phyloP scores from a whole-genome alignment of 108 stramenopile species.

The Skeletonema potamos region DNA sequence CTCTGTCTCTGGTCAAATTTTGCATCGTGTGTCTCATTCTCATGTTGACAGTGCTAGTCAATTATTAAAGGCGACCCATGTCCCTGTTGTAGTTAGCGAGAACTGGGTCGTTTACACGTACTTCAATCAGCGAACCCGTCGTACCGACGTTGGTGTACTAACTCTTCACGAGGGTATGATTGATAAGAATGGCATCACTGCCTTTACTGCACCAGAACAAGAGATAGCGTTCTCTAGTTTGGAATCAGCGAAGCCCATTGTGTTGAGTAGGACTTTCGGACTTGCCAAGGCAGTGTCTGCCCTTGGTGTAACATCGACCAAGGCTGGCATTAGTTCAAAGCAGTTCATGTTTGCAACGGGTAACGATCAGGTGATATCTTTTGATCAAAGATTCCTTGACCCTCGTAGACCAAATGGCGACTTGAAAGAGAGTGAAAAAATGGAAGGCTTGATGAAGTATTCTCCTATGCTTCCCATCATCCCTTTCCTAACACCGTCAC shows the following conservation, averaged over 20 bases:
- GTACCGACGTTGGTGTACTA: conserved; percentile 88
- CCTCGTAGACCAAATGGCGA: conserved; percentile 90
- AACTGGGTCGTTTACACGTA: conserved; percentile 95
- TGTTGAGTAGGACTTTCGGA: conserved; percentile 83
- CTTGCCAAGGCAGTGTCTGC: conserved; percentile 80
- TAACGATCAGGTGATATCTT: conserved; percentile 68
- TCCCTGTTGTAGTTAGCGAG: conserved; percentile 84
- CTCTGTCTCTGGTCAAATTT: conserved; percentile 88
- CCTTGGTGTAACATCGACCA: conserved; percentile 86
- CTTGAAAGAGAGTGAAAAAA: conserved; percentile 75
- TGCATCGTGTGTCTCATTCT: conserved; percentile 87
- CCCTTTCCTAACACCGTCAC: conserved; percentile 58
- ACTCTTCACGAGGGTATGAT: conserved; percentile 96
- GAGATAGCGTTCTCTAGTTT: conserved; percentile 72
- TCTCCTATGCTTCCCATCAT: conserved; percentile 71
- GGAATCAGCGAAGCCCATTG: conserved; percentile 85
- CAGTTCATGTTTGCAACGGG: conserved; percentile 80
- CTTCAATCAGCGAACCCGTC: conserved; percentile 81
- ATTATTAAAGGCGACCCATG: conserved; percentile 37
- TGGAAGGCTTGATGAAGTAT: conserved; percentile 79
- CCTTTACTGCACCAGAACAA: conserved; percentile 87
- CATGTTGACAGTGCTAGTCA: conserved; percentile 48
- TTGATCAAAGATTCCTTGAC: conserved; percentile 80
- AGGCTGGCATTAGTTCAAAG: conserved; percentile 88
- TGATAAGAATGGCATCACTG: conserved; percentile 85